Evolutionary conservation across 345 rosid species (phyloP), one percentile per base, ranked within the genome.

Genomic region (Brassica rapa): DNA sequence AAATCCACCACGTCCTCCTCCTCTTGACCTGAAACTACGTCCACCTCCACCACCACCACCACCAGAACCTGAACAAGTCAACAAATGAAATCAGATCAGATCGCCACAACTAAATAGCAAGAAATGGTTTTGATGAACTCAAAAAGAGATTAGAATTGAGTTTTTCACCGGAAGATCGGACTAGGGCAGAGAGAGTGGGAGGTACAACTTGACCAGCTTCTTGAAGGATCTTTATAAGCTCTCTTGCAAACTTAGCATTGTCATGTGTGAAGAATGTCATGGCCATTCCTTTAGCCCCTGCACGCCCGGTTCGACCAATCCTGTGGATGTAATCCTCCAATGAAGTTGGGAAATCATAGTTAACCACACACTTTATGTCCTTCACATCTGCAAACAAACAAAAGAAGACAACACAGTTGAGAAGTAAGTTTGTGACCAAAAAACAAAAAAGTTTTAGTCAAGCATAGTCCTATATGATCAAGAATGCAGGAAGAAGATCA

Each of bases 241-340:
- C 91, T 84, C 92, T 86, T 0, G 97, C 97, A 84, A 83, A 91
- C 86, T 88, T 95, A 8, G 85, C 95, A 76, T 91, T 95, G 64
- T 89, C 87, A 84, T 86, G 88, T 1, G 99, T 93, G 32, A 95
- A 90, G 81, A 93, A 91, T 68, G 97, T 87, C 69, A 83, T 86
- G 23, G 99, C 98, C 72, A 89, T 93, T 78, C 98, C 99, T 77
- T 78, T 93, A 3, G 99, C 99, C 43, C 99, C 99, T 41, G 99
- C 99, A 24, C 99, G 96, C 60, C 99, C 99, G 1, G 99, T 95
- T 75, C 99, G 81, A 23, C 99, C 99, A 63, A 95, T 95, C 86
- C 99, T 90, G 81, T 95, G 99, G 64, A 95, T 84, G 79, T 95
- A 95, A 82, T 93, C 99, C 84, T 93, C 98, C 41, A 95, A 87